Evolutionary conservation across 495 filamentous ascomycete species (phyloP), one percentile per base, ranked within the genome.

Genomic region (Thozetella sp.): DNA sequence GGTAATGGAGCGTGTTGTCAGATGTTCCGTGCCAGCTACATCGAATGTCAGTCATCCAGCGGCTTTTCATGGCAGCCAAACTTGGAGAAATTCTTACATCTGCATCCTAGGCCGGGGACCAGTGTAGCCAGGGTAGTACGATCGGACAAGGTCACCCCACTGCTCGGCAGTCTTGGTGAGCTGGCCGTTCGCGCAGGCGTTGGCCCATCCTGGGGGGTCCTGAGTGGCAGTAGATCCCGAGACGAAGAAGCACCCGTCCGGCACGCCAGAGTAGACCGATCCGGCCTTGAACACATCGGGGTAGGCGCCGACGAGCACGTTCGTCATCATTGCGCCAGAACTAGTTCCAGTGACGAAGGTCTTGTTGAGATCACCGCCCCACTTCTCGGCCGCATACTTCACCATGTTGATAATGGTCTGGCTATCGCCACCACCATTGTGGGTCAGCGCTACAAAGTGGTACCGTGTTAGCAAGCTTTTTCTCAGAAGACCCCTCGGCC

Each of bases 361-460:
- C 55, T 76, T 76, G 56, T 60, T 67, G 15, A 72, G 51, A 62
- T 88, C 82, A 15, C 74, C 83, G 1, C 65, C 63, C 68, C 85
- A 86, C 20, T 75, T 79, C 0, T 68, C 53, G 15, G 83, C 70
- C 1, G 84, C 71, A 59, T 82, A 85, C 20, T 63, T 74, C 26
- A 88, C 86, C 85, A 88, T 87, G 68, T 82, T 85, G 43, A 72
- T 76, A 51, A 88, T 85, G 20, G 81, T 77, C 55, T 83, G 74
- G 65, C 78, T 82, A 70, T 88, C 79, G 22, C 83, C 80, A 9
- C 83, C 82, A 2, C 83, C 84, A 59, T 80, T 70, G 68, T 80
- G 76, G 20, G 68, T 76, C 19, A 80, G 65, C 63, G 67, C 40
- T 67, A 53, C 3, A 2, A 19, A 2, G 25, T 4, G 50, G 13